Evolutionary conservation across 371 early-diverging fungal genomes (phyloP).

Genomic region (Apophysomyces trapeziformis): DNA sequence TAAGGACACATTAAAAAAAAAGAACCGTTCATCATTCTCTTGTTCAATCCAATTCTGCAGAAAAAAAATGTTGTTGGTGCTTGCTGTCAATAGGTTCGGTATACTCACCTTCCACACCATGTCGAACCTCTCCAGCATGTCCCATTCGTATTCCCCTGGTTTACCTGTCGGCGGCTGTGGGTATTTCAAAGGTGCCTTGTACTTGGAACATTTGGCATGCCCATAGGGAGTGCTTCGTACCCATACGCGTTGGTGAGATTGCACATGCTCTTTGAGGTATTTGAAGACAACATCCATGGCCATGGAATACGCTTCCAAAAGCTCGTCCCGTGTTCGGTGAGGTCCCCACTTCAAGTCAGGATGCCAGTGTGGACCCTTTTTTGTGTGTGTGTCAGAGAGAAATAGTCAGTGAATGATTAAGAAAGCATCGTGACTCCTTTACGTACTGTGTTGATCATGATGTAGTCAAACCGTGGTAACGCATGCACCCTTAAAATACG

Average conservation of each 20-base stretch:
- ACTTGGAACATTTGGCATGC: conserved; percentile 42
- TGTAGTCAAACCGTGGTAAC: conserved; percentile 35
- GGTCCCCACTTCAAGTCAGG: conserved; percentile 41
- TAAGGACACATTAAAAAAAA: conserved; percentile 40
- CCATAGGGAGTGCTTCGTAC: conserved; percentile 45
- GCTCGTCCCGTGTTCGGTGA: conserved; percentile 29
- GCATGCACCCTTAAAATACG: conserved; percentile 34
- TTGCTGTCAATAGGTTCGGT: not conserved
- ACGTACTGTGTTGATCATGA: conserved; percentile 44
- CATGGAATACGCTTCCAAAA: conserved; percentile 29
- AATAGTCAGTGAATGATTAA: not conserved
- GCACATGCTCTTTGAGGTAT: conserved; percentile 28
- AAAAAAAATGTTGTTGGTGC: not conserved
- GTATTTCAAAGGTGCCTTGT: conserved; percentile 24
- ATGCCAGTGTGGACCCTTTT: conserved; percentile 50
- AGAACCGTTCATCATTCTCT: conserved; percentile 31
- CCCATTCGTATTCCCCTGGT: conserved; percentile 46
- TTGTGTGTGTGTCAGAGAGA: not conserved
- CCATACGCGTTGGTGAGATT: conserved; percentile 40
- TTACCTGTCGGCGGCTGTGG: conserved; percentile 24
- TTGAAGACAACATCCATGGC: conserved; percentile 34
- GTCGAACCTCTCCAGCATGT: conserved; percentile 41
- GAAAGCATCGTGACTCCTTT: not conserved
- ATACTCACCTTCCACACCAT: conserved; percentile 32
- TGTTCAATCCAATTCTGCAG: conserved; percentile 23